Evolutionary conservation across 2,329 filamentous ascomycete species (phyloP), one percentile per base, ranked within the genome.

Genomic region (Xylaria sp.): DNA sequence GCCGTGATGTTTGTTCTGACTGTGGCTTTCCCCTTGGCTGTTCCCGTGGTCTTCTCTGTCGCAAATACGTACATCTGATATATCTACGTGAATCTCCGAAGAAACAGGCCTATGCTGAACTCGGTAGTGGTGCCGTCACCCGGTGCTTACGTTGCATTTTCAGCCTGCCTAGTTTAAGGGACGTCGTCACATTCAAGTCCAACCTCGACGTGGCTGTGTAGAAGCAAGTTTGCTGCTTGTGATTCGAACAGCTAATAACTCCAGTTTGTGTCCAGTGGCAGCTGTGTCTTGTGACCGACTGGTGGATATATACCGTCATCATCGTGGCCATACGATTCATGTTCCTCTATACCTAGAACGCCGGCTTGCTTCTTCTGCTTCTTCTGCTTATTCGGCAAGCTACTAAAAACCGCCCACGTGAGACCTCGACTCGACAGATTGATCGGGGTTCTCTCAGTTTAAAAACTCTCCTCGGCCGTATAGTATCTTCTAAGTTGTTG

Each of bases 381-480:
- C n/a, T n/a, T n/a, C 4, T 13, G 29, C 9, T 34, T 13, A 7
- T 34, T 34, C 9, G 11, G 29, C 29, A 34, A 34, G 29, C 9
- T 7, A 34, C n/a, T n/a, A n/a, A n/a, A n/a, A n/a, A n/a, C n/a
- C n/a, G n/a, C n/a, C n/a, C n/a, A n/a, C n/a, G n/a, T n/a, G n/a
- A n/a, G n/a, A n/a, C 3, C 29, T 34, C 29, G 3, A 34, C 6
- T 34, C 3, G 39, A 48, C n/a, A 38, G 37, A 45, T 37, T 44
- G 34, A 18, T 50, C 17, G 19, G 26, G 39, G 29, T 48, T 54
- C 24, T 34, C 29, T 34, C 34, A 49, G 46, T 29, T 19, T 21
- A 19, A 39, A 24, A 41, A 46, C 44, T 37, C 11, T 34, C 7
- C 48, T 52, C 29, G 29, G 37, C 43, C 43, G 48, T 39, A n/a